Percentiles rank a stretch among this genome's conserved stretches.
Evolutionary conservation across 2,329 filamentous ascomycete genomes (phyloP).

Genomic region (Mariannaea sp.): DNA sequence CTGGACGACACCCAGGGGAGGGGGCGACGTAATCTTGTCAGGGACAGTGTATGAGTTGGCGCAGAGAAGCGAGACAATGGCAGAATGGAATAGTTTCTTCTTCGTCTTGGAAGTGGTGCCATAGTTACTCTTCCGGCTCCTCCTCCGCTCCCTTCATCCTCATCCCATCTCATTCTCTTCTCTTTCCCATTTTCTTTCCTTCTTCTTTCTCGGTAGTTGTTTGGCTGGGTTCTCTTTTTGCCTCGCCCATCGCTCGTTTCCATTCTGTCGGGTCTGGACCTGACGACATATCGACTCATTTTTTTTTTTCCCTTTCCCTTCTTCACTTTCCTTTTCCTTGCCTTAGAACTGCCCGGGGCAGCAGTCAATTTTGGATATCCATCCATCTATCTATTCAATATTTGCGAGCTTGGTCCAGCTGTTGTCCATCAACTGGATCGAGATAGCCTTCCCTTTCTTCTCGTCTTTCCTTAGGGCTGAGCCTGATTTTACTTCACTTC

Average conservation of each 20-base stretch:
- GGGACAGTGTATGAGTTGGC: too few relatives aligned
- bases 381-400: background rate
- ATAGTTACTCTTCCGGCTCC: too few relatives aligned
- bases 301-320: constrained; percentile 11
- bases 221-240: constrained; percentile 26
- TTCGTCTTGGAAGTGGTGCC: too few relatives aligned
- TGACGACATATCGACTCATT: constrained; percentile 20
- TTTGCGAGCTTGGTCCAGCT: background rate
- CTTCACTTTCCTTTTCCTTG: constrained; percentile 10
- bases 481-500: background rate
- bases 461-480: constrained; percentile 3
- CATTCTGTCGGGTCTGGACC: constrained; percentile 27
- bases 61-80: too few relatives aligned
- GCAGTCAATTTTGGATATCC: background rate
- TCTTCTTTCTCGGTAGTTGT: constrained; percentile 23
- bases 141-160: constrained; percentile 14
- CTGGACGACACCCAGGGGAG: too few relatives aligned
- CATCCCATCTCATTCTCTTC: constrained; percentile 10
- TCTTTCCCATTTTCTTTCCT: constrained; percentile 7
- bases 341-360: constrained; percentile 21
- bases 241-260: constrained; percentile 22
- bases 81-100: too few relatives aligned
- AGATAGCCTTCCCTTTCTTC: constrained; percentile 15
- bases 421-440: constrained; percentile 5
- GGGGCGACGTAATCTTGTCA: too few relatives aligned